Percentiles rank a stretch among this genome's conserved stretches.
Evolutionary conservation across 179 eudicot species (phyloP).

Genomic region (Drosera spatulata): DNA sequence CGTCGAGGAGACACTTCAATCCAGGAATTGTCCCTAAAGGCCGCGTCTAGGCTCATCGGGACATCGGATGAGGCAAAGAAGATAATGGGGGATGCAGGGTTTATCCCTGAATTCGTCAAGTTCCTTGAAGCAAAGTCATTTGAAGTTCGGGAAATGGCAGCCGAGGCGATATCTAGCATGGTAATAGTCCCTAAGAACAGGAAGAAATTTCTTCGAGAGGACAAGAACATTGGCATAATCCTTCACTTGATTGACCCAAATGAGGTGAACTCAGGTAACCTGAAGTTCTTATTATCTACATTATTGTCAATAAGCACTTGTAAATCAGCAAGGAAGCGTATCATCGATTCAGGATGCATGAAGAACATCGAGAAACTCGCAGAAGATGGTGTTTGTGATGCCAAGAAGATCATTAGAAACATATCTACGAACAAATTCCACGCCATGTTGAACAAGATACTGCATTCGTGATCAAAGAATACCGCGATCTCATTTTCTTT

Average conservation of each 20-base stretch:
- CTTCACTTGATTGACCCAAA: slow-evolving; percentile 47
- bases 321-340: slow-evolving; percentile 52
- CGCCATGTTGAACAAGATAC: slow-evolving; percentile 49
- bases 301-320: slow-evolving; percentile 47
- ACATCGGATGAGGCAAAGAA: slow-evolving; percentile 67
- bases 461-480: slow-evolving; percentile 42
- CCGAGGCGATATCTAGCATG: slow-evolving; percentile 49
- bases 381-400: slow-evolving; percentile 70
- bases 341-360: slow-evolving; percentile 49
- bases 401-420: slow-evolving; percentile 70
- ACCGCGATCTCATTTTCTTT: background rate
- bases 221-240: slow-evolving; percentile 37
- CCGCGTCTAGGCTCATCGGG: slow-evolving; percentile 41
- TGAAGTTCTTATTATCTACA: slow-evolving; percentile 54
- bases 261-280: slow-evolving; percentile 36
- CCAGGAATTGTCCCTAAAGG: slow-evolving; percentile 75
- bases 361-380: slow-evolving; percentile 78
- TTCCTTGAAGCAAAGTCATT: slow-evolving; percentile 61
- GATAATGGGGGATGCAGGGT: slow-evolving; percentile 75
- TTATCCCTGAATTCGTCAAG: slow-evolving; percentile 63
- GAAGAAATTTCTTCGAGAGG: slow-evolving; percentile 57
- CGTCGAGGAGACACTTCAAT: slow-evolving; percentile 46
- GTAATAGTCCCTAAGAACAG: slow-evolving; percentile 45
- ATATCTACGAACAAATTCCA: slow-evolving; percentile 54
- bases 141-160: slow-evolving; percentile 76